Evolutionary conservation across 2,329 filamentous ascomycete genomes (phyloP).

Genomic region (Paracorniculantispora psalliotae): DNA sequence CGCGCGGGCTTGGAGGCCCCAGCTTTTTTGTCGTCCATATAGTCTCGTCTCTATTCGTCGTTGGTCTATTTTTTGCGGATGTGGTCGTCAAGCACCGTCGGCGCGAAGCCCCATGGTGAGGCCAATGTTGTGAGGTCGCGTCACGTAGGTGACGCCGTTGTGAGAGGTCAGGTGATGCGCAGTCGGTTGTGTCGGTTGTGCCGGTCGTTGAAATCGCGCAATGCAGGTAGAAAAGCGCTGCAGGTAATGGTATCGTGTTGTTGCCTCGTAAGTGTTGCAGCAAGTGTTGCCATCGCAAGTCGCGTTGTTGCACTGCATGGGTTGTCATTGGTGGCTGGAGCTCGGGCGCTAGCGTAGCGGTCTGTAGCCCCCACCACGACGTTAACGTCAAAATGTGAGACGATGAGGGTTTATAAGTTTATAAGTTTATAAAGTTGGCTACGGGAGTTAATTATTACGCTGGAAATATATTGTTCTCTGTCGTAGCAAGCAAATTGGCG

Average conservation of each 20-base stretch:
- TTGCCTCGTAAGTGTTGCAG: no score
- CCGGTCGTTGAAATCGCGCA: neutral
- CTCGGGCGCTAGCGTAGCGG: neutral
- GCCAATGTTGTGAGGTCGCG: neutral
- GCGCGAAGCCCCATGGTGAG: conserved; percentile 8
- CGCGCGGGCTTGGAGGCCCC: neutral
- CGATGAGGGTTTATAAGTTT: no score
- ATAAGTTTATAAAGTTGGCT: no score
- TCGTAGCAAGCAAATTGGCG: no score
- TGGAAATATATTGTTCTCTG: no score
- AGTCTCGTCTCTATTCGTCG: neutral
- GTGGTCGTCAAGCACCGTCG: neutral
- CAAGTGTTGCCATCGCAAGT: no score
- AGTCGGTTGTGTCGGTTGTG: no score
- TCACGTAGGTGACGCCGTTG: neutral
- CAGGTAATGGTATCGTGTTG: neutral
- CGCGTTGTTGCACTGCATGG: conserved; percentile 1
- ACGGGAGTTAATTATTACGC: no score
- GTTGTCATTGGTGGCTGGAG: neutral
- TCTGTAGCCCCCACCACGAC: neutral
- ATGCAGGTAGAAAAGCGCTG: neutral
- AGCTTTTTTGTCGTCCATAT: neutral
- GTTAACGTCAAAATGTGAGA: neutral
- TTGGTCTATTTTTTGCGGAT: neutral
- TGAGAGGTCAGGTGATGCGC: neutral